phyloP scores from a whole-genome alignment of 257 asterid genomes.

The Capsicum baccatum region DNA sequence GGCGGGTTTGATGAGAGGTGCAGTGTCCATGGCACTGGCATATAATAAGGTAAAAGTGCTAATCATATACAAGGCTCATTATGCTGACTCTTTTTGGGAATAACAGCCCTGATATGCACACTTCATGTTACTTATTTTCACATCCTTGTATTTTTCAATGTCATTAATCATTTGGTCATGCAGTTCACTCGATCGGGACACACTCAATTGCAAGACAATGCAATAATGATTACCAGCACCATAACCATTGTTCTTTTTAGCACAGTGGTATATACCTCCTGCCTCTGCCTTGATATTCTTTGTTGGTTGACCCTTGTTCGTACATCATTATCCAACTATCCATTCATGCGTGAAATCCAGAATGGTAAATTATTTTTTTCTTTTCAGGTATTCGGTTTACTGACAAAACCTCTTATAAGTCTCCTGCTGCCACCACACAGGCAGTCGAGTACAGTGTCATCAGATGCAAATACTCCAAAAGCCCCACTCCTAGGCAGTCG shows the following conservation, averaged over 20 bases:
- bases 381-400: slow-evolving; percentile 45
- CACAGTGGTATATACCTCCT: slow-evolving; percentile 43
- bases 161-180: slow-evolving; percentile 4
- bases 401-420: slow-evolving; percentile 52
- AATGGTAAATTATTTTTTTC: background rate
- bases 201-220: slow-evolving; percentile 41
- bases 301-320: background rate
- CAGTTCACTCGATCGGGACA: slow-evolving; percentile 49
- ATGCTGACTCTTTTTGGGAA: background rate
- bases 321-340: background rate
- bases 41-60: slow-evolving; percentile 44
- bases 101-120: background rate
- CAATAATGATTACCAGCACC: slow-evolving; percentile 55
- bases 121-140: background rate
- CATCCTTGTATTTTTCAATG: background rate
- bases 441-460: slow-evolving; percentile 35
- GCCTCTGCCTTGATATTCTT: background rate
- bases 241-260: slow-evolving; percentile 52
- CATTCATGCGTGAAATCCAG: background rate
- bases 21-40: slow-evolving; percentile 56
- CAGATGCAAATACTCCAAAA: slow-evolving; percentile 41
- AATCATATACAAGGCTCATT: background rate
- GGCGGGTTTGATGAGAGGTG: slow-evolving; percentile 58
- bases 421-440: slow-evolving; percentile 41
- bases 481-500: slow-evolving; percentile 38